A percentile compares a stretch with the other conserved stretches of the same genome.
These are phyloP conservation scores for Aspergillus egyptiacus DNA, from an alignment of 495 filamentous ascomycete species.

Conservation along the genomic window DNA sequence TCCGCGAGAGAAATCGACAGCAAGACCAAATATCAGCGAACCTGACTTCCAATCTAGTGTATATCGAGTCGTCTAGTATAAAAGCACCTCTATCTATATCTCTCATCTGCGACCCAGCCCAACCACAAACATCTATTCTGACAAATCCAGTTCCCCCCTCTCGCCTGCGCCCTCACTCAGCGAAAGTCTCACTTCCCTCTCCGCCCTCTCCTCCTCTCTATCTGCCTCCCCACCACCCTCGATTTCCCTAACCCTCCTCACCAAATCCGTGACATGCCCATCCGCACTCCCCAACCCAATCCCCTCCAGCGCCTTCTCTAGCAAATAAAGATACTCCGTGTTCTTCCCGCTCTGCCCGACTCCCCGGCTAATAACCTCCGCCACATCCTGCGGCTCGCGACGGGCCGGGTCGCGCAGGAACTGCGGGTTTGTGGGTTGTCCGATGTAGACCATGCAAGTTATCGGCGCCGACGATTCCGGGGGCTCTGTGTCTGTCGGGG, in stretches of 20 bases:
- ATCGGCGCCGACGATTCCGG: slow-evolving; percentile 26
- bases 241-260: slow-evolving; percentile 39
- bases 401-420: slow-evolving; percentile 62
- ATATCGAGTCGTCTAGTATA: neutral
- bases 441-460: slow-evolving; percentile 82
- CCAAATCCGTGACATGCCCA: slow-evolving; percentile 64
- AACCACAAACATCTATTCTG: slow-evolving; percentile 1
- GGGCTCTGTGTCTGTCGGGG: neutral
- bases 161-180: slow-evolving; percentile 20
- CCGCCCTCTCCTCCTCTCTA: slow-evolving; percentile 33
- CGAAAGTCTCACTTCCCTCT: slow-evolving; percentile 30
- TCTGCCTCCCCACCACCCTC: slow-evolving; percentile 26
- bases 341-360: slow-evolving; percentile 85
- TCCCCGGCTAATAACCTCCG: slow-evolving; percentile 72
- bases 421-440: slow-evolving; percentile 87
- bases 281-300: slow-evolving; percentile 77
- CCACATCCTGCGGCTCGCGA: slow-evolving; percentile 75
- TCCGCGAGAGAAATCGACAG: neutral
- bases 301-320: slow-evolving; percentile 70
- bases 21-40: neutral
- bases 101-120: neutral
- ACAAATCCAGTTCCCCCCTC: slow-evolving; percentile 11
- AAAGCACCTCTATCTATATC: neutral
- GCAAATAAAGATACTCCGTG: slow-evolving; percentile 77
- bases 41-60: neutral